These are phyloP conservation scores for Kregervanrija delftensis DNA, from an alignment of 805 yeast genomes.

Conservation along the genomic window DNA sequence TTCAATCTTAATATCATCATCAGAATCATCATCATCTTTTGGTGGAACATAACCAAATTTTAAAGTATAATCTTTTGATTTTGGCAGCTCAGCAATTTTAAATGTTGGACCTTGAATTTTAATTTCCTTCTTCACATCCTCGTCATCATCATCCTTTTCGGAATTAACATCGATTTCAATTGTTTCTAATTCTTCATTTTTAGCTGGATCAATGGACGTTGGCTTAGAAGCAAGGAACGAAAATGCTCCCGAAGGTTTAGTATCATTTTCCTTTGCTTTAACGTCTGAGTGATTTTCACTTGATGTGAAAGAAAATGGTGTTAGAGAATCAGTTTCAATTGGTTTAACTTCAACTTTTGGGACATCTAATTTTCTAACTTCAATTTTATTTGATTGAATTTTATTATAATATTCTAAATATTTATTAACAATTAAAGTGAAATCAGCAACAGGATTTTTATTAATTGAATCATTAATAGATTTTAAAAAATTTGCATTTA, in stretches of 20 bases:
- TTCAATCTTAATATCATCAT: conserved; percentile 58
- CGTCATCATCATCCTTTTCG: conserved; percentile 20
- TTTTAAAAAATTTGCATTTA: conserved; percentile 53
- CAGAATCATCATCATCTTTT: conserved; percentile 38
- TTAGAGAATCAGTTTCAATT: conserved; percentile 2
- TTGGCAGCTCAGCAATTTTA: conserved; percentile 39
- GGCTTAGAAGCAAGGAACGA: not conserved
- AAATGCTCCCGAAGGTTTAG: not conserved
- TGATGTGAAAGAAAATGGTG: not conserved
- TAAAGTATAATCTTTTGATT: conserved; percentile 44
- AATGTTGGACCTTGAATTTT: conserved; percentile 71
- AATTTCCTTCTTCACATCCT: conserved; percentile 38
- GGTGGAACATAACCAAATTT: conserved; percentile 33
- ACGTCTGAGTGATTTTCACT: not conserved
- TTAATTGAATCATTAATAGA: conserved; percentile 36
- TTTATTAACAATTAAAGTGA: conserved; percentile 48
- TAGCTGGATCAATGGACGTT: not conserved
- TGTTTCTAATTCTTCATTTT: not conserved
- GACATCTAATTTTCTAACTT: conserved; percentile 19
- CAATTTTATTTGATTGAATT: conserved; percentile 25
- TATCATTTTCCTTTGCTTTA: not conserved
- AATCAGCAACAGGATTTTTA: conserved; percentile 46
- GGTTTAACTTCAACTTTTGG: conserved; percentile 20
- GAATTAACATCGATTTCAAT: conserved; percentile 9
- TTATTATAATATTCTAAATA: conserved; percentile 47